phyloP scores from a whole-genome alignment of 1,284 basidiomycete genomes.

The Heterobasidion irregulare region DNA sequence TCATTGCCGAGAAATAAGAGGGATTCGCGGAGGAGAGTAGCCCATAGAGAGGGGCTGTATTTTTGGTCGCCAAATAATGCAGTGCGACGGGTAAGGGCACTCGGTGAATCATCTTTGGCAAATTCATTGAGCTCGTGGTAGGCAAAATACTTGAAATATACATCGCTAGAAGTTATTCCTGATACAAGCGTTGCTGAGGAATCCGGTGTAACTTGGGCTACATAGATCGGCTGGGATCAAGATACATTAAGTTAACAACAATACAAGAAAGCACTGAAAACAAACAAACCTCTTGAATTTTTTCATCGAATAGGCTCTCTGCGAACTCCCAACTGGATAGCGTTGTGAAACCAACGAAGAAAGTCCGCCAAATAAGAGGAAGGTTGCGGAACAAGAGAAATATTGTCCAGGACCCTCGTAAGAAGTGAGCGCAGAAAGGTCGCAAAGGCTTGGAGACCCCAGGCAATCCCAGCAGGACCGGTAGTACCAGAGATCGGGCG shows the following conservation, averaged over 20 bases:
- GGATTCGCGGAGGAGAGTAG: conserved; percentile 45
- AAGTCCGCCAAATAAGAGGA: conserved; percentile 36
- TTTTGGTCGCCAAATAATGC: conserved; percentile 67
- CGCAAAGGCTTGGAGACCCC: conserved; percentile 38
- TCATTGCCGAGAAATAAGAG: conserved; percentile 57
- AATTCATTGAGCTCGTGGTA: conserved; percentile 44
- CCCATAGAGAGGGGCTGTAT: conserved; percentile 57
- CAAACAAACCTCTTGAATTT: conserved; percentile 35
- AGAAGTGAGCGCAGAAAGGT: conserved; percentile 56
- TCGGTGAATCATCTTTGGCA: conserved; percentile 29
- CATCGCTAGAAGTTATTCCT: conserved; percentile 42
- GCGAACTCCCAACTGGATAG: conserved; percentile 52
- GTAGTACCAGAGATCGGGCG: conserved; percentile 34
- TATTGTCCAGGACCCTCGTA: conserved; percentile 47
- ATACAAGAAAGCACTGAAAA: neutral
- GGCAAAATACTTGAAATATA: conserved; percentile 47
- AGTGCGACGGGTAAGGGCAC: conserved; percentile 34
- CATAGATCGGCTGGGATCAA: conserved; percentile 30
- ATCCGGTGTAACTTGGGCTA: conserved; percentile 35
- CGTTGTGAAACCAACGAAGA: conserved; percentile 40
- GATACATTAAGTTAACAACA: neutral
- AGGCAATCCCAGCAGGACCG: conserved; percentile 44
- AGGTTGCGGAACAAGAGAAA: conserved; percentile 37
- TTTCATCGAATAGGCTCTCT: conserved; percentile 47
- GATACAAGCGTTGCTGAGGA: conserved; percentile 48